Base-by-base conservation (phyloP, 192 early-diverging fungal species). In the Jimgerdemannia lactiflua region DNA sequence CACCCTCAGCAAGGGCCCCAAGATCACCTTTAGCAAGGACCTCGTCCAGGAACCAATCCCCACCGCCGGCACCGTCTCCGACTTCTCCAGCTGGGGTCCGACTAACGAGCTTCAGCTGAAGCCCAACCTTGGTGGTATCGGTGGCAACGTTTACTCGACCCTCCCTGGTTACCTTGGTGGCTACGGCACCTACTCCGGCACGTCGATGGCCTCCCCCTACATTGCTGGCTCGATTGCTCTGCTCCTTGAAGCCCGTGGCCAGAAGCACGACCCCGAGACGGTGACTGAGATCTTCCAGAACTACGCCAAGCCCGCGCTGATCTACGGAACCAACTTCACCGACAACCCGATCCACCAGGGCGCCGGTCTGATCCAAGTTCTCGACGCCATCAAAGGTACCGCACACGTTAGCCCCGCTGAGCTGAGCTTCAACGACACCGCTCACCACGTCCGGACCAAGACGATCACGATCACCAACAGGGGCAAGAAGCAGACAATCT, bases 71-170 rank as follows among this genome's bases (percentile, higher is more conserved):
- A 90, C 82, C 42, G 77, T 94, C 8, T 95, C 94, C 18, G 67
- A 70, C 54, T 95, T 93, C 73, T 92, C 92, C 14, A 92, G 91
- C 40, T 87, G 87, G 75, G 96, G 96, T 20, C 89, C 92, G 0
- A 90, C 87, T 64, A 84, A 84, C 42, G 88, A 94, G 69, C 80
- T 96, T 65, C 78, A 87, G n/a, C 39, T 86, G 44, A 88, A 88
- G 74, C 86, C 86, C 39, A 80, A 88, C 71, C 63, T 90, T 77
- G 77, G 74, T 64, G 86, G 83, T 70, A 76, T 84, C 41, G 89
- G 89, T 70, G 86, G 85, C 17, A 78, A 68, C 67, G 83, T 91
- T 8, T 87, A 86, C 67, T 90, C 89, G 29, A 78, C 83, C 43
- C 72, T 85, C 19, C 89, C 89, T 54, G 11, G 76, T 8, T 29